Evolutionary conservation across 2,329 filamentous ascomycete genomes (phyloP), one percentile per base, ranked within the genome.

Genomic region (Botrytis cinerea): DNA sequence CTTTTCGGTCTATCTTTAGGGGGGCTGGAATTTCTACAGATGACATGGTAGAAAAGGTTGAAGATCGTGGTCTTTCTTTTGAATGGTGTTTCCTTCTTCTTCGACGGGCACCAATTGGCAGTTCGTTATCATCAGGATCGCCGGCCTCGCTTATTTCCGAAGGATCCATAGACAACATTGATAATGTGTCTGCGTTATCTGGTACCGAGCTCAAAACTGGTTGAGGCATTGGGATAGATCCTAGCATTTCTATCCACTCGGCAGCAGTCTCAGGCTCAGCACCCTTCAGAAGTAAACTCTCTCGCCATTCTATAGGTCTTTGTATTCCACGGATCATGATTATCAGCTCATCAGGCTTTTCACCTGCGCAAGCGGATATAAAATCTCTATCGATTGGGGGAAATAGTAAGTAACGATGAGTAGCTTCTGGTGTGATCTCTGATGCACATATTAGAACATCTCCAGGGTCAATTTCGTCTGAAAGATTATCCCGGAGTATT

Each of bases 401-500:
- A 79, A 99, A 97, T 0, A 99, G 87, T 7, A 99, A 87, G 90
- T 94, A 98, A 43, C 86, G 85, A 22, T 92, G 90, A 9, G 88
- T 87, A 70, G 89, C 88, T 62, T 94, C 94, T n/a, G 94, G 90
- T 82, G 98, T 94, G n/a, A 94, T 90, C 32, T 73, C 71, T 51
- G 71, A 69, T 82, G 98, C 95, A 77, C 95, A 95, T 73, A 99
- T 92, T 35, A 99, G 87, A n/a, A 99, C 81, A 81, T 99, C 96
- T 10, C 95, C 94, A 67, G 88, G 85, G 75, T 91, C 88, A 4
- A 88, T 88, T 51, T 88, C 86, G 67, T 89, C 88, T n/a, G 87
- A 86, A 38, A 90, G 86, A 78, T 93, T 93, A 80, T 98, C 95
- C 80, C 96, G 90, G 76, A 95, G 88, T 22, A 98, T 87, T 45